Evolutionary conservation across 768 basidiomycete species (phyloP), one percentile per base, ranked within the genome.

Genomic region (Omphalotus guepiniiformis): DNA sequence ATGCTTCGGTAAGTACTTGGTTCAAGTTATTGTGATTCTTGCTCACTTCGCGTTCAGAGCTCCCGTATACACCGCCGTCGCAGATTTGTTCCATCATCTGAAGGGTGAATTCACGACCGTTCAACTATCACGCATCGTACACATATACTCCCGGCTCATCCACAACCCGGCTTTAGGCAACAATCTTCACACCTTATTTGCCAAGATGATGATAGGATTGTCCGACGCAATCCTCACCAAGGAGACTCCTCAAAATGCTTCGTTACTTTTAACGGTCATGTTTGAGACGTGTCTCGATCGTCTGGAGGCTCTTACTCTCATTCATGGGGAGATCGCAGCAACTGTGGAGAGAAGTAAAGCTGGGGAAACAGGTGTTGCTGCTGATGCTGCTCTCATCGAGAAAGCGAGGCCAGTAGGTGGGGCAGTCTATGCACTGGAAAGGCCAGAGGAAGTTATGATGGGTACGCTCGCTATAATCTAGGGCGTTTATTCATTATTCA

Each of bases 81-180:
- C 93, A 26, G 96, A 99, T 65, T 76, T 97, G 9, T 84, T 96
- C 47, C 93, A 97, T 60, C 92, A 96, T 59, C 77, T 94, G 48
- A 86, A 92, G 42, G 74, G 71, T 37, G 93, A 97, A 16, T 78
- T 98, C 30, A 80, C 82, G 2, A 72, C 85, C 4, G 64, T 77
- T 7, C 93, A 95, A 58, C 71, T 97, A 16, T 73, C 80, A 3
- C 79, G 80, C 15, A 80, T 95, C 48, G 82, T 93, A 21, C 82
- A 87, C 56, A 80, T 89, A 44, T 96, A 90, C 63, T 88, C 93
- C 1, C 82, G 84, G 40, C 82, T 91, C 59, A 79, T 96, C 41
- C 95, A 97, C 67, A 93, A 96, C 59, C 79, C 89, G 2, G 82
- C 88, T 16, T 77, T 94, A 38, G 76, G 81, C 7, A 83, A 78